Evolutionary conservation across 208 protist genomes (phyloP).

Genomic region (Crithidia bombi): DNA sequence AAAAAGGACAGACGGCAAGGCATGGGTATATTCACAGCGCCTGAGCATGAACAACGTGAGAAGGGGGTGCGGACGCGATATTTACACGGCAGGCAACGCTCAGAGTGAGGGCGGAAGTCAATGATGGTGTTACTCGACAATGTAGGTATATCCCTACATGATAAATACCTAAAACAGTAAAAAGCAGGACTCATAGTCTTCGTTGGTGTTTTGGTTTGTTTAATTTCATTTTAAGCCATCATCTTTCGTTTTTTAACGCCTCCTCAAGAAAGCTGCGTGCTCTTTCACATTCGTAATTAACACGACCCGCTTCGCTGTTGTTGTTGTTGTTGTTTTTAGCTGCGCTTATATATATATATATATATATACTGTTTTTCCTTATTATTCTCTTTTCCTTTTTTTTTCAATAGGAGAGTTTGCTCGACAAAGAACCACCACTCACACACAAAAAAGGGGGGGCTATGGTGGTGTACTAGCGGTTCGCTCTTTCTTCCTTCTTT

Average conservation of each 20-base stretch:
- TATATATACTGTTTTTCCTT: neutral
- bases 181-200: neutral
- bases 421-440: neutral
- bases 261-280: no score
- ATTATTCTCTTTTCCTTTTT: neutral
- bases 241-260: constrained; percentile 11
- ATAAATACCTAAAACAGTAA: no score
- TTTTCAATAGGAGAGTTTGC: neutral
- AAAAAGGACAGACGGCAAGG: no score
- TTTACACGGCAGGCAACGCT: constrained; percentile 6
- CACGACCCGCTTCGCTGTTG: constrained; percentile 24
- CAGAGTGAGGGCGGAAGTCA: neutral
- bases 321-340: constrained; percentile 17
- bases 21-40: no score
- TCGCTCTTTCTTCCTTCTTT: no score
- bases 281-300: no score
- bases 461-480: no score
- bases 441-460: no score
- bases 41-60: constrained; percentile 4
- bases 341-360: constrained; percentile 4
- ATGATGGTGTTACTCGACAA: constrained; percentile 1
- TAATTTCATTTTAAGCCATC: constrained; percentile 1
- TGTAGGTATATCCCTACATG: neutral
- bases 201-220: constrained; percentile 9
- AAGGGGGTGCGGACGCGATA: neutral